Base-by-base conservation (phyloP, 2,329 filamentous ascomycete genomes). In the Beauveria scarabaeidicola region DNA sequence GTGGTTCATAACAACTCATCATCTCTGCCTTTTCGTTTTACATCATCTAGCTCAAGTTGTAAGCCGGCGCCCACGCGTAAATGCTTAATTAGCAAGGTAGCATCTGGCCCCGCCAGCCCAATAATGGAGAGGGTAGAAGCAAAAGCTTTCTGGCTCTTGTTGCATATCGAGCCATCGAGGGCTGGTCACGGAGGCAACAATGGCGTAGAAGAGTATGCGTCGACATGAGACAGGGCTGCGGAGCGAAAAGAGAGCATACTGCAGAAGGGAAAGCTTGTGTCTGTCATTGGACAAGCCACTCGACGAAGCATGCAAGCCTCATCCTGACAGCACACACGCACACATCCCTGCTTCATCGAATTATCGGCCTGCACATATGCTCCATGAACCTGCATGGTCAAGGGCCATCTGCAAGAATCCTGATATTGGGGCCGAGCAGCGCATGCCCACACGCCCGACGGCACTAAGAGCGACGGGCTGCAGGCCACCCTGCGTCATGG, bases 311-410 rank as follows among this genome's bases (percentile, higher is more conserved):
- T 44, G 52, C 54, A 40, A 32, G 32, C 54, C 21, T 47, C 44
- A 29, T 41, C 29, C 54, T 41, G 54, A 40, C 44, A 50, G 54
- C 43, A n/a, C n/a, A 29, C 47, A 50, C 47, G 29, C 23, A 32
- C 47, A 32, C 23, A 51, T 25, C 47, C 55, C 47, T 58, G 55
- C 55, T 32, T 21, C 55, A 58, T 58, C 46, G 55, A 58, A 52
- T 43, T 52, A 51, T 51, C 43, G 55, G 47, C 55, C 36, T 58
- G 55, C 55, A 58, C 38, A n/a, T 58, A 23, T 8, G 54, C 46
- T 29, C 55, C 55, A 58, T 58, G 61, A 61, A 59, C 43, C 59
- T 54, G 48, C 51, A 63, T 48, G 59, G 40, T 44, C 48, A 25
- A n/a, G 9, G 25, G 32, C 44, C 17, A 7, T 43, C 46, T 25